Percentiles rank a stretch among this genome's conserved stretches.
phyloP scores from a whole-genome alignment of 192 early-diverging fungal genomes.

The Backusella tarrabulga region DNA sequence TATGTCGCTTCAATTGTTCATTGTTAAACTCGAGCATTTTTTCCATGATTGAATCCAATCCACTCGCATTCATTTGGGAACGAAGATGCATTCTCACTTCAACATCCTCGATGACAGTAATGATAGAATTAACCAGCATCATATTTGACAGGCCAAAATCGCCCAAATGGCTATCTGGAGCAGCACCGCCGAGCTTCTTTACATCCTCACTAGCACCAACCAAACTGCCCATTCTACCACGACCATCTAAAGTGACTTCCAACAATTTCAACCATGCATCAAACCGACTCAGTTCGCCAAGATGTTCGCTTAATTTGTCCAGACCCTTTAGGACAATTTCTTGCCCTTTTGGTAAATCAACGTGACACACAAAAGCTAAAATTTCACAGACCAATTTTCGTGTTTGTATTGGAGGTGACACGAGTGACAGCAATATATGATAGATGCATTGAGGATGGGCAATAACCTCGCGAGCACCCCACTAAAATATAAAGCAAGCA shows the following conservation, averaged over 20 bases:
- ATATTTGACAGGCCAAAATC: slow-evolving; percentile 76
- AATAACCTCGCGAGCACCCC: slow-evolving; percentile 77
- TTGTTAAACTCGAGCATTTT: slow-evolving; percentile 54
- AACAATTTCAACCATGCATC: slow-evolving; percentile 79
- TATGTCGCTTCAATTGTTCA: slow-evolving; percentile 41
- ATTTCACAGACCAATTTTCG: slow-evolving; percentile 75
- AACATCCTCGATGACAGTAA: slow-evolving; percentile 72
- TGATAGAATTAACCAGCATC: slow-evolving; percentile 73
- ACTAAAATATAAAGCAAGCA: slow-evolving; percentile 39
- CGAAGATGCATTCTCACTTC: slow-evolving; percentile 72
- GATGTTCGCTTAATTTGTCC: slow-evolving; percentile 72
- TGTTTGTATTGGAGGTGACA: slow-evolving; percentile 70
- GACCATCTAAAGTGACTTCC: slow-evolving; percentile 75
- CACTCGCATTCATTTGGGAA: slow-evolving; percentile 70
- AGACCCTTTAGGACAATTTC: slow-evolving; percentile 73
- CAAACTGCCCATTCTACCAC: slow-evolving; percentile 76
- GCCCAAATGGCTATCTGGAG: slow-evolving; percentile 69
- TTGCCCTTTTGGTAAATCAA: slow-evolving; percentile 75
- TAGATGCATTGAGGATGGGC: slow-evolving; percentile 70
- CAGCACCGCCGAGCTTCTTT: slow-evolving; percentile 51
- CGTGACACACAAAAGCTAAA: slow-evolving; percentile 74
- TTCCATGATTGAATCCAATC: slow-evolving; percentile 64
- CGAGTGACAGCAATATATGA: slow-evolving; percentile 69
- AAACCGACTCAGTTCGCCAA: slow-evolving; percentile 59
- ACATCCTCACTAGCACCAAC: slow-evolving; percentile 75